phyloP scores from a whole-genome alignment of 768 basidiomycete genomes.

The Hygrocybe punicea region DNA sequence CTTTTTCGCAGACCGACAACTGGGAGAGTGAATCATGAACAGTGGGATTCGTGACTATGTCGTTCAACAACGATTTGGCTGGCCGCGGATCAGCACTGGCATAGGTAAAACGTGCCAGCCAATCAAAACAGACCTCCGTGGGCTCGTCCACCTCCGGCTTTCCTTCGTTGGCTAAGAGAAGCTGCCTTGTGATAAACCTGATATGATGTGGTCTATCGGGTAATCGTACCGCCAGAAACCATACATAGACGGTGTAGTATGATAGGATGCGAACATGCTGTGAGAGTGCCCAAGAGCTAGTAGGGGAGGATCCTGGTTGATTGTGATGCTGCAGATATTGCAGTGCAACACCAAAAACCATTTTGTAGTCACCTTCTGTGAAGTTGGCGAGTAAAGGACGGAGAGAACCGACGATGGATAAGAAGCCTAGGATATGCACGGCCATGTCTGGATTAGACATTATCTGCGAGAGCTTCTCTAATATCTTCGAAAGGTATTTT shows the following conservation, averaged over 20 bases:
- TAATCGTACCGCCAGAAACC: slow-evolving; percentile 88
- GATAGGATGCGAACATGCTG: slow-evolving; percentile 89
- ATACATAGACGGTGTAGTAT: slow-evolving; percentile 87
- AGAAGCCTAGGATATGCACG: slow-evolving; percentile 92
- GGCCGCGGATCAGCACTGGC: slow-evolving; percentile 92
- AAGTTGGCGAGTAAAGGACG: slow-evolving; percentile 83
- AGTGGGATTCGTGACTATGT: slow-evolving; percentile 68
- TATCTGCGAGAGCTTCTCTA: slow-evolving; percentile 87
- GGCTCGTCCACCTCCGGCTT: slow-evolving; percentile 74
- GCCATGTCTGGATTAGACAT: slow-evolving; percentile 93
- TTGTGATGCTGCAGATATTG: slow-evolving; percentile 93
- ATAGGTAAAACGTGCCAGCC: slow-evolving; percentile 92
- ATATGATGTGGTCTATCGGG: slow-evolving; percentile 78
- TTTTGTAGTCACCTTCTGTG: slow-evolving; percentile 84
- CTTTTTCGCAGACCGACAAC: slow-evolving; percentile 55
- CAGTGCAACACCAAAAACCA: slow-evolving; percentile 90
- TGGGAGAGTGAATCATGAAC: slow-evolving; percentile 33
- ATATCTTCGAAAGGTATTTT: slow-evolving; percentile 70
- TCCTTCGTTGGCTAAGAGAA: slow-evolving; percentile 81
- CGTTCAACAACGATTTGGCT: slow-evolving; percentile 69
- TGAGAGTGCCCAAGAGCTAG: slow-evolving; percentile 79
- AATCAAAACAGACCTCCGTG: slow-evolving; percentile 96
- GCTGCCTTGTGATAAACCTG: slow-evolving; percentile 79
- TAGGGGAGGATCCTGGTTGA: slow-evolving; percentile 51
- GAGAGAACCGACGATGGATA: slow-evolving; percentile 80